These are phyloP conservation scores for Pulicaria dysenterica DNA, from an alignment of 129 eudicot species.

Conservation along the genomic window DNA sequence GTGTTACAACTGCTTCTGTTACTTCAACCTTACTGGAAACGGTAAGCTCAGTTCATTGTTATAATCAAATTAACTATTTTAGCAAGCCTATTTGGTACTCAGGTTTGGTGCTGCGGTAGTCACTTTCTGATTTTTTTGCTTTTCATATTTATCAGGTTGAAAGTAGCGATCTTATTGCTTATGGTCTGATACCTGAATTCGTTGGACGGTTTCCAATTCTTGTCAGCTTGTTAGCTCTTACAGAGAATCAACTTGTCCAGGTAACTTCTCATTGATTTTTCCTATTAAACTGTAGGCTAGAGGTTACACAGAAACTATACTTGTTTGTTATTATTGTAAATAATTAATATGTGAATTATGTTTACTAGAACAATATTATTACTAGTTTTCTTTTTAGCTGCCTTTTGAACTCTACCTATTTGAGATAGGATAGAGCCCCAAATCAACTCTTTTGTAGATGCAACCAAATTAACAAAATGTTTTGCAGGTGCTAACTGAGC, in stretches of 20 bases:
- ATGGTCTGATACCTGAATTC: constrained; percentile 95
- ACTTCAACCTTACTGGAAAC: constrained; percentile 92
- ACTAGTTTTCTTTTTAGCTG: neutral
- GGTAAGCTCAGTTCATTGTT: constrained; percentile 47
- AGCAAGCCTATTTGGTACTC: neutral
- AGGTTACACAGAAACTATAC: neutral
- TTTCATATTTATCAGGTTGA: constrained; percentile 68
- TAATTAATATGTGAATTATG: neutral
- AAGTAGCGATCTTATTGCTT: constrained; percentile 95
- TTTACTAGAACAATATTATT: neutral
- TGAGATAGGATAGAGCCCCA: neutral
- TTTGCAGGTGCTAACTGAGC: constrained; percentile 89
- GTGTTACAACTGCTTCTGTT: constrained; percentile 71
- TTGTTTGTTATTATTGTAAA: neutral
- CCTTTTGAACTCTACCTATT: neutral
- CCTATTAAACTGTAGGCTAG: neutral
- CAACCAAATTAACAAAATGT: constrained; percentile 10
- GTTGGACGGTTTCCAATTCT: constrained; percentile 98
- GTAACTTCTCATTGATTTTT: constrained; percentile 32
- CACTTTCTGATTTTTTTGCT: neutral
- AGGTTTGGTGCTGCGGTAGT: neutral
- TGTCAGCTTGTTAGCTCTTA: constrained; percentile 89
- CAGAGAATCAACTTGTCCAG: constrained; percentile 97
- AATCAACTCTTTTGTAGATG: neutral
- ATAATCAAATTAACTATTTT: neutral